These are phyloP conservation scores for Barnettozyma populi DNA, from an alignment of 805 yeast species.

Conservation along the genomic window DNA sequence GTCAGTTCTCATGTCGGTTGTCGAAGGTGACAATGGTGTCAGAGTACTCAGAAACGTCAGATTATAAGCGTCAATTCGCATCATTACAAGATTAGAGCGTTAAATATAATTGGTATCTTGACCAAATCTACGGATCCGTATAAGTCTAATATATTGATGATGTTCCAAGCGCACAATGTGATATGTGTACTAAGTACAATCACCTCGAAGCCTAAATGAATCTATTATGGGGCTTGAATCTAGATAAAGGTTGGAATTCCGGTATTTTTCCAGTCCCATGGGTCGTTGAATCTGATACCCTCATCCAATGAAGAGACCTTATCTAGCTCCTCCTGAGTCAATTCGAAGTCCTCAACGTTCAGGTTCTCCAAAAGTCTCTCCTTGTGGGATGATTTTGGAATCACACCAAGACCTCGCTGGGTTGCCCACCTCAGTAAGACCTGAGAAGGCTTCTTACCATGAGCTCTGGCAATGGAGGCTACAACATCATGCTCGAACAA, in stretches of 20 bases:
- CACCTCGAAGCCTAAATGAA: too few relatives aligned
- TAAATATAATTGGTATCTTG: too few relatives aligned
- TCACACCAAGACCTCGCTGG: constrained; percentile 68
- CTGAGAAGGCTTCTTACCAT: constrained; percentile 56
- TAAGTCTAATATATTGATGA: too few relatives aligned
- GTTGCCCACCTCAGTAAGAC: constrained; percentile 81
- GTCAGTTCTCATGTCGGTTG: too few relatives aligned
- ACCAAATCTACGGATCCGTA: too few relatives aligned
- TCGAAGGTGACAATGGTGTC: constrained; percentile 63
- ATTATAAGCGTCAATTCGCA: too few relatives aligned
- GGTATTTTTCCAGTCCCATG: constrained; percentile 33
- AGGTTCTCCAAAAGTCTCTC: constrained; percentile 60
- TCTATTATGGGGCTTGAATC: background rate
- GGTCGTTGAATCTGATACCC: constrained; percentile 79
- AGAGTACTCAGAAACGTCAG: constrained; percentile 58
- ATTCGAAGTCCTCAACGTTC: constrained; percentile 47
- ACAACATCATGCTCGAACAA: constrained; percentile 54
- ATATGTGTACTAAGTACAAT: too few relatives aligned
- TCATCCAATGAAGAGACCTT: constrained; percentile 57
- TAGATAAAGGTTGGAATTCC: constrained; percentile 25
- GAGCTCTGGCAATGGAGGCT: constrained; percentile 48
- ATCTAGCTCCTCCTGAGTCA: constrained; percentile 46
- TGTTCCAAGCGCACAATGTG: too few relatives aligned
- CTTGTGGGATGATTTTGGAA: constrained; percentile 74
- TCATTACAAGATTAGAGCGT: too few relatives aligned